phyloP scores from a whole-genome alignment of 169 alveolate species.

The Babesia divergens region DNA sequence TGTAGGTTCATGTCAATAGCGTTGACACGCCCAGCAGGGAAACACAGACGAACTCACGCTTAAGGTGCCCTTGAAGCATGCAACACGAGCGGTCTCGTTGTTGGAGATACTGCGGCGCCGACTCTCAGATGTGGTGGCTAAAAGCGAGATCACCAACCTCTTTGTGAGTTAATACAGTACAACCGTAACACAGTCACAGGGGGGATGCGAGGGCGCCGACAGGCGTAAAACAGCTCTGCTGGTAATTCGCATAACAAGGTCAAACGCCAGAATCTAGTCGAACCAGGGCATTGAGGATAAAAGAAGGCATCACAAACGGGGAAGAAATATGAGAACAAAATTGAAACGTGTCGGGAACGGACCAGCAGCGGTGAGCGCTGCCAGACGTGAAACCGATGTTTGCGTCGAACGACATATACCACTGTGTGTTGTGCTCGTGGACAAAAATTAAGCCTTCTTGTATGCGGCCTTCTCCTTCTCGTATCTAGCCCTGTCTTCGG shows the following conservation, averaged over 20 bases:
- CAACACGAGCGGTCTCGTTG: constrained; percentile 46
- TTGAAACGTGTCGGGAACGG: background rate
- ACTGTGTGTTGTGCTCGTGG: background rate
- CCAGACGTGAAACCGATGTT: background rate
- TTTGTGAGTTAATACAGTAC: constrained; percentile 7
- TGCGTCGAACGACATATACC: background rate
- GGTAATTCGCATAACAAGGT: constrained; percentile 1
- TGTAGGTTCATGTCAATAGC: background rate
- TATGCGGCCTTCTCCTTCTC: constrained; percentile 83
- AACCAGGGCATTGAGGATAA: background rate
- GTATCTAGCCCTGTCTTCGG: constrained; percentile 82
- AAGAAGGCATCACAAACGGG: background rate
- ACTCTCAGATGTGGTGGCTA: background rate
- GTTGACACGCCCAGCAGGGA: background rate
- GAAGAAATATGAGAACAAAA: background rate
- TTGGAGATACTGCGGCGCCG: constrained; percentile 38
- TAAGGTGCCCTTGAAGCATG: constrained; percentile 27
- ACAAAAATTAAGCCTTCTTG: constrained; percentile 3
- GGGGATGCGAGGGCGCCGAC: background rate
- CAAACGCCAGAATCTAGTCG: background rate
- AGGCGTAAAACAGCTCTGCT: constrained; percentile 5
- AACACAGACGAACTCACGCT: constrained; percentile 27
- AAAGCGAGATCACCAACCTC: constrained; percentile 26
- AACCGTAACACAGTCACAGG: background rate
- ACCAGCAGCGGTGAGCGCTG: background rate